Evolutionary conservation across 371 early-diverging fungal genomes (phyloP).

Genomic region (Mycotypha africana): DNA sequence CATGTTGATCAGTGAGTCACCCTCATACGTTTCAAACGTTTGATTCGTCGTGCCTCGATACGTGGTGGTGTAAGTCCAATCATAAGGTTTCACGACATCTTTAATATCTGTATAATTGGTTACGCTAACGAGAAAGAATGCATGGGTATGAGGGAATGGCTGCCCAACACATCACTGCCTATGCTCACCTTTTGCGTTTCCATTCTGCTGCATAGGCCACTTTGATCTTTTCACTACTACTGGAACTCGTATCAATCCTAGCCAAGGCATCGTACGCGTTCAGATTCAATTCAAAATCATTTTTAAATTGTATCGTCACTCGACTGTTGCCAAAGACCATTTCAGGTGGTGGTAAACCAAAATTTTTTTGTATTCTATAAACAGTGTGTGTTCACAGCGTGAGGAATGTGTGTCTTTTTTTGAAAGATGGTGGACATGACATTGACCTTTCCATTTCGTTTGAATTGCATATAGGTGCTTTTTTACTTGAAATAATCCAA

Average conservation of each 20-base stretch:
- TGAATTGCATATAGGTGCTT: constrained; percentile 67
- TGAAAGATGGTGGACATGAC: no score
- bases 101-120: constrained; percentile 68
- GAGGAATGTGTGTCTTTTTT: neutral
- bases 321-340: constrained; percentile 92
- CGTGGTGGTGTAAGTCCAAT: constrained; percentile 89
- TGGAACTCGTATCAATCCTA: constrained; percentile 59
- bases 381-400: neutral
- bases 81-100: constrained; percentile 84
- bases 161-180: no score
- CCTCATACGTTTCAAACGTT: constrained; percentile 13
- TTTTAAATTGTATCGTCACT: constrained; percentile 39
- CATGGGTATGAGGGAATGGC: no score
- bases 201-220: constrained; percentile 84
- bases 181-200: constrained; percentile 76
- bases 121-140: constrained; percentile 22
- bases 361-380: constrained; percentile 46
- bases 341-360: constrained; percentile 83
- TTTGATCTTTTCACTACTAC: constrained; percentile 63
- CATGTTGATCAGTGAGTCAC: constrained; percentile 57
- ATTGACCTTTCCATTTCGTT: constrained; percentile 64
- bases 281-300: constrained; percentile 45
- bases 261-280: constrained; percentile 73
- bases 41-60: constrained; percentile 61
- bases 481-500: constrained; percentile 64